A percentile compares a stretch with the other conserved stretches of the same genome.
These are phyloP conservation scores for Elasticomyces elasticus DNA, from an alignment of 495 filamentous ascomycete species.

Conservation along the genomic window DNA sequence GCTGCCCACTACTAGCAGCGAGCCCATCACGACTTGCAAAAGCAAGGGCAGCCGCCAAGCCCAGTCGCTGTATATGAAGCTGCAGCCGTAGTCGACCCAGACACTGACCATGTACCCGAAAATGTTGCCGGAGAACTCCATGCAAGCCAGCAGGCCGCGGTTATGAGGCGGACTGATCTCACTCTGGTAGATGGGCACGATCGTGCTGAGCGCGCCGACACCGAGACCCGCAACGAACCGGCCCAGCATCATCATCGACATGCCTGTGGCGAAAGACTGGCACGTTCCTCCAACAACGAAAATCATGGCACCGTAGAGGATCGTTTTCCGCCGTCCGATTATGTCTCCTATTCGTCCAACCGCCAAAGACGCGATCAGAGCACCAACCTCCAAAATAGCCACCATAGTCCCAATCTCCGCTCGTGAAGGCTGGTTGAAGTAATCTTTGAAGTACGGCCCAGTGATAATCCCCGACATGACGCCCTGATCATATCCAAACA, in stretches of 20 bases:
- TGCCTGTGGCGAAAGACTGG: slow-evolving; percentile 68
- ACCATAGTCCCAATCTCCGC: slow-evolving; percentile 92
- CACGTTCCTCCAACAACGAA: slow-evolving; percentile 85
- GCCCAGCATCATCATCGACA: slow-evolving; percentile 87
- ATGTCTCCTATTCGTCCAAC: slow-evolving; percentile 87
- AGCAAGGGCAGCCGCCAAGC: slow-evolving; percentile 86
- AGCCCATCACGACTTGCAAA: slow-evolving; percentile 91
- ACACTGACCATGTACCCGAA: slow-evolving; percentile 90
- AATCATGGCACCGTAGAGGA: slow-evolving; percentile 84
- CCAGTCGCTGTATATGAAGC: slow-evolving; percentile 71
- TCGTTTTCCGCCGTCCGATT: slow-evolving; percentile 80
- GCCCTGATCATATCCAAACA: slow-evolving; percentile 98
- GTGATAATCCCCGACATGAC: slow-evolving; percentile 99
- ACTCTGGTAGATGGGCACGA: slow-evolving; percentile 95
- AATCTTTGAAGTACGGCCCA: slow-evolving; percentile 74
- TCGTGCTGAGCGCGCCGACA: slow-evolving; percentile 89
- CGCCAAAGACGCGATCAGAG: slow-evolving; percentile 78
- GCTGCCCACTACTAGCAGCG: slow-evolving; percentile 71
- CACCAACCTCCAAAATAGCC: slow-evolving; percentile 88
- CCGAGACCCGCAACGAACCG: slow-evolving; percentile 87
- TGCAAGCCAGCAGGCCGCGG: slow-evolving; percentile 88
- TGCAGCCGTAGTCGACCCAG: slow-evolving; percentile 97
- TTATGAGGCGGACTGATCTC: slow-evolving; percentile 97
- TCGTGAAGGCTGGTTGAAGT: slow-evolving; percentile 77
- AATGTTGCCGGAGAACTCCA: slow-evolving; percentile 97